A percentile compares a stretch with the other conserved stretches of the same genome.
Conservation (phyloP, 176 grass and related monocot species). For the Dactylis glomerata region DNA sequence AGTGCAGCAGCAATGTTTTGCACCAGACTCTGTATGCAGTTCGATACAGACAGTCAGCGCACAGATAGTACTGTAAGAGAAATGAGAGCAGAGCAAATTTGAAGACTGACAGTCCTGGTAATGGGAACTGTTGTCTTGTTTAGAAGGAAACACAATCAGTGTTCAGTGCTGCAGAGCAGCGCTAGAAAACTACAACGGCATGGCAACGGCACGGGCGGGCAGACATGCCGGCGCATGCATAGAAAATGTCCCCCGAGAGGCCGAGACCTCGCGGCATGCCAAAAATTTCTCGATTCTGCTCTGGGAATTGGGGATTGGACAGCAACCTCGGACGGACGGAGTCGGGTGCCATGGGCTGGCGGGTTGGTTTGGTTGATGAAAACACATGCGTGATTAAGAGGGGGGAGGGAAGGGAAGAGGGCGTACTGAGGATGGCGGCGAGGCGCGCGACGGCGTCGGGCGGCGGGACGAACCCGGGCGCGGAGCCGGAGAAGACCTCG, state of each 20-base stretch:
- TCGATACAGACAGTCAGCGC: too few species aligned
- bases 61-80: too few species aligned
- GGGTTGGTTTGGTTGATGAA: too few species aligned
- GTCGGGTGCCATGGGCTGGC: too few species aligned
- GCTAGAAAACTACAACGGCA: background rate
- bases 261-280: background rate
- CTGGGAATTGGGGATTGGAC: too few species aligned
- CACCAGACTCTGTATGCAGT: too few species aligned
- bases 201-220: background rate
- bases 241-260: background rate
- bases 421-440: constrained; percentile 41
- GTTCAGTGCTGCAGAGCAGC: background rate
- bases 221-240: constrained; percentile 12
- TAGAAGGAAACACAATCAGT: too few species aligned
- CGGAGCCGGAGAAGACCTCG: constrained; percentile 45
- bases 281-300: too few species aligned
- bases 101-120: background rate
- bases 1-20: too few species aligned
- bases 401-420: background rate
- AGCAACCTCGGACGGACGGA: too few species aligned
- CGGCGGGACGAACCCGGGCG: constrained; percentile 51
- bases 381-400: background rate
- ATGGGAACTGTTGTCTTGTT: too few species aligned
- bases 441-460: constrained; percentile 55
- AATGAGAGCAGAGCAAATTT: too few species aligned